A percentile compares a stretch with the other conserved stretches of the same genome.
These are phyloP conservation scores for Acacia crassicarpa DNA, from an alignment of 306 rosid species.

Conservation along the genomic window DNA sequence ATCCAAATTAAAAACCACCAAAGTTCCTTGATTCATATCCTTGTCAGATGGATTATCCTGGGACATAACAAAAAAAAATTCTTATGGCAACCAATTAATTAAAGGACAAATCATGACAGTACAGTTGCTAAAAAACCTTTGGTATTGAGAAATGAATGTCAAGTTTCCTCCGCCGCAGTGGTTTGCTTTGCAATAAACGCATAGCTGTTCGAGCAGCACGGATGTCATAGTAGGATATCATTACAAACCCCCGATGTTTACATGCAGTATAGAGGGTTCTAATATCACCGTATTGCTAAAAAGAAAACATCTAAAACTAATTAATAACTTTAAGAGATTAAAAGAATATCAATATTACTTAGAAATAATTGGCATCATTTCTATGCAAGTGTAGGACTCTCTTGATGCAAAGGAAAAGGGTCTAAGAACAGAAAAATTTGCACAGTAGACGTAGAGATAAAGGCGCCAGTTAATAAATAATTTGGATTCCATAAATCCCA, in stretches of 20 bases:
- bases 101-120: conserved; percentile 12
- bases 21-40: conserved; percentile 97
- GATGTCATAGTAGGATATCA: conserved; percentile 97
- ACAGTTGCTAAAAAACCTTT: conserved; percentile 53
- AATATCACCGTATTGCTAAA: conserved; percentile 95
- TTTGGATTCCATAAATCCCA: not conserved
- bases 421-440: conserved; percentile 1
- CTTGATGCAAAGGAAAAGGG: conserved; percentile 50
- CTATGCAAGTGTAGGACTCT: not conserved
- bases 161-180: conserved; percentile 92
- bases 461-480: not conserved
- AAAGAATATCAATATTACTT: not conserved
- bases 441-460: not conserved
- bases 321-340: conserved; percentile 23
- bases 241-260: conserved; percentile 97
- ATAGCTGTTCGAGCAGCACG: conserved; percentile 98
- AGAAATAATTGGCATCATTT: not conserved
- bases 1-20: conserved; percentile 95
- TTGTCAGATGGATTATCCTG: conserved; percentile 98
- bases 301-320: conserved; percentile 10
- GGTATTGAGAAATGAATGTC: conserved; percentile 99
- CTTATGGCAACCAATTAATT: conserved; percentile 14
- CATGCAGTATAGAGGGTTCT: conserved; percentile 97
- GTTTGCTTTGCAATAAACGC: conserved; percentile 91
- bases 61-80: conserved; percentile 11